Base-by-base conservation (phyloP, 225 moss, liverwort and hornwort genomes). In the Polytrichum commune region DNA sequence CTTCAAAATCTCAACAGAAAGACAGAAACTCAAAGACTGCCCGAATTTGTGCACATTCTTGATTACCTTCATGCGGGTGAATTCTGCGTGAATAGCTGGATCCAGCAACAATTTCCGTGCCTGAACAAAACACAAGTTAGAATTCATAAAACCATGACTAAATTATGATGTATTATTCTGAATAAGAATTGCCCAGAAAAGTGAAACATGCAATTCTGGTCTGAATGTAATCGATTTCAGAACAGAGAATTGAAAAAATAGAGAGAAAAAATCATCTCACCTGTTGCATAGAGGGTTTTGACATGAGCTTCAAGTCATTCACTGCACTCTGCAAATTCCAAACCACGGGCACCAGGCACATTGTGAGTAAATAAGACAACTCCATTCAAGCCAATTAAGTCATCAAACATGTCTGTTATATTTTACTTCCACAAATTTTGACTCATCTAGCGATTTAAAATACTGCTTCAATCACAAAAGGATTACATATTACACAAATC, bases 31-130 rank as follows among this genome's bases (percentile, higher is more conserved):
- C 3, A 46, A 13, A 46, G 46, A 46, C 46, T 13, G 13, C 46
- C 46, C 46, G 3, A 46, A 60, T 54, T 30, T 19, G 38, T 62
- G 19, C 24, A 6, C 35, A 66, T 27, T 20, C 38, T 19, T 16
- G 20, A 22, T 24, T 86, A 95, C 98, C 98, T 98, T 98, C 97
- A 94, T 97, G 58, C 97, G 92, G 5, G 94, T 86, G 64, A 98
- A 98, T 74, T 98, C 95, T 46, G 92, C 90, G 73, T 98, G 94
- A 73, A 98, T 88, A 63, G 90, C 91, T 46, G 98, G 98, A 81
- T 98, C 98, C 69, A 98, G 86, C 70, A 98, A 81, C 77, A 98
- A 81, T 66, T 92, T 91, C 70, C 95, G 88, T 74, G 98, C 90
- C 98, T 97, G 84, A 33, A 70, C n/a, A 69, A 56, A 18, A 73